phyloP scores from a whole-genome alignment of 148 eudicot species.

The Amaranthus palmeri region DNA sequence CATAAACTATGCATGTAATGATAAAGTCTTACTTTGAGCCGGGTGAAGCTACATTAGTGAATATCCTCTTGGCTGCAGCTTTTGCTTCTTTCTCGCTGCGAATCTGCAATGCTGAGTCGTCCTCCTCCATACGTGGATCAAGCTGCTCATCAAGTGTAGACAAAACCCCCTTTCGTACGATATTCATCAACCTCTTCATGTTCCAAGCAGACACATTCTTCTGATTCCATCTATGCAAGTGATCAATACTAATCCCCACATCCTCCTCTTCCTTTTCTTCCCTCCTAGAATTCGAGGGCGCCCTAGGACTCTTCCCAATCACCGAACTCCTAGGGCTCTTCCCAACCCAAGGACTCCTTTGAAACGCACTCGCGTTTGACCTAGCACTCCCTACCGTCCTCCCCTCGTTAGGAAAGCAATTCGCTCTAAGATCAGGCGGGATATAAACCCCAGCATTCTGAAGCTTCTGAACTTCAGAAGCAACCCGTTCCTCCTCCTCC shows the following conservation, averaged over 20 bases:
- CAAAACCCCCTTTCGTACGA: slow-evolving; percentile 53
- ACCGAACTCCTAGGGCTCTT: slow-evolving; percentile 37
- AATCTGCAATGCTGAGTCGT: slow-evolving; percentile 48
- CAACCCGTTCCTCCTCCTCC: slow-evolving; percentile 56
- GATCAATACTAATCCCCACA: slow-evolving; percentile 65
- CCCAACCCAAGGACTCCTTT: slow-evolving; percentile 25
- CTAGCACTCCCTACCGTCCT: slow-evolving; percentile 38
- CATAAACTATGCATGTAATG: neutral
- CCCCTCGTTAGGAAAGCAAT: slow-evolving; percentile 40
- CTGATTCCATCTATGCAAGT: slow-evolving; percentile 71
- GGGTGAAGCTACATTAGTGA: slow-evolving; percentile 56
- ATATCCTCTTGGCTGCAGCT: slow-evolving; percentile 60
- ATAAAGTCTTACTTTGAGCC: slow-evolving; percentile 46
- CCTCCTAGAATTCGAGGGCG: slow-evolving; percentile 24
- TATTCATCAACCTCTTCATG: slow-evolving; percentile 83
- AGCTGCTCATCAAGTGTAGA: slow-evolving; percentile 71
- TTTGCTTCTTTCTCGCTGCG: slow-evolving; percentile 66
- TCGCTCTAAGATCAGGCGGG: slow-evolving; percentile 56
- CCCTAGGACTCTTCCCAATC: slow-evolving; percentile 40
- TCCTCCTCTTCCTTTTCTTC: slow-evolving; percentile 31
- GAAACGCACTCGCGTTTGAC: slow-evolving; percentile 32
- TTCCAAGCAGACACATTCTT: slow-evolving; percentile 94
- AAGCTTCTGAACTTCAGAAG: slow-evolving; percentile 51
- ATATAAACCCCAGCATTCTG: slow-evolving; percentile 55
- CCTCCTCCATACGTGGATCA: slow-evolving; percentile 45